Conservation (phyloP, 768 basidiomycete species). For the Suillus paluster region DNA sequence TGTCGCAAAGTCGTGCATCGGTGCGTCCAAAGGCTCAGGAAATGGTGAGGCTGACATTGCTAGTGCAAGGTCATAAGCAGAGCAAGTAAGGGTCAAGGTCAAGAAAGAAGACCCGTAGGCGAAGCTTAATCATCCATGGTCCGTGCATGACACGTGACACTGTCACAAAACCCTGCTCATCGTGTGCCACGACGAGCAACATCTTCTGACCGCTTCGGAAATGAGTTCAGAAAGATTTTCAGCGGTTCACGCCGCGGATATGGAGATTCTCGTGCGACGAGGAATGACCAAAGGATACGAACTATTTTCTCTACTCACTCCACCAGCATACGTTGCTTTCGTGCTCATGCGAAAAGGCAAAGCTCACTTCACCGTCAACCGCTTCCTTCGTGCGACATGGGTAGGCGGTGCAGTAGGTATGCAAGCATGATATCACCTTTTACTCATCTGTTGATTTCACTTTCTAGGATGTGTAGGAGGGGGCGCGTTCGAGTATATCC, state of each 20-base stretch:
- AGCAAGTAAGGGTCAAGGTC: constrained; percentile 18
- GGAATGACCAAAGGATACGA: constrained; percentile 73
- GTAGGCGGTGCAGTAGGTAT: constrained; percentile 64
- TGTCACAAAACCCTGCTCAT: neutral
- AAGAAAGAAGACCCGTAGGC: constrained; percentile 19
- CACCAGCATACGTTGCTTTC: constrained; percentile 62
- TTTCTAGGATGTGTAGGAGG: constrained; percentile 44
- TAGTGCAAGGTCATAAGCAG: constrained; percentile 14
- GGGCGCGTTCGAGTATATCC: constrained; percentile 63
- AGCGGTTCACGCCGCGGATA: constrained; percentile 56
- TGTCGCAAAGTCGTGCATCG: constrained; percentile 62
- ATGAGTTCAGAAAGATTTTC: constrained; percentile 20
- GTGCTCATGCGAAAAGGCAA: constrained; percentile 59
- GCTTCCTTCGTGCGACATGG: constrained; percentile 74
- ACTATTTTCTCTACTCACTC: constrained; percentile 61
- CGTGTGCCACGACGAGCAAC: constrained; percentile 2
- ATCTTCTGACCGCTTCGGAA: constrained; percentile 1
- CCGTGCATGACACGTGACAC: constrained; percentile 35
- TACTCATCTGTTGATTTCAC: neutral
- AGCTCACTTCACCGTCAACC: constrained; percentile 59
- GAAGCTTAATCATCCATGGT: constrained; percentile 28
- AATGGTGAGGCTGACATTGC: constrained; percentile 34
- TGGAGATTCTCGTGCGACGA: constrained; percentile 67
- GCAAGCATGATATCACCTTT: constrained; percentile 17
- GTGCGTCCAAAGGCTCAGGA: constrained; percentile 61